Base-by-base conservation (phyloP, 106 monocot species). In the Hemerocallis citrina region DNA sequence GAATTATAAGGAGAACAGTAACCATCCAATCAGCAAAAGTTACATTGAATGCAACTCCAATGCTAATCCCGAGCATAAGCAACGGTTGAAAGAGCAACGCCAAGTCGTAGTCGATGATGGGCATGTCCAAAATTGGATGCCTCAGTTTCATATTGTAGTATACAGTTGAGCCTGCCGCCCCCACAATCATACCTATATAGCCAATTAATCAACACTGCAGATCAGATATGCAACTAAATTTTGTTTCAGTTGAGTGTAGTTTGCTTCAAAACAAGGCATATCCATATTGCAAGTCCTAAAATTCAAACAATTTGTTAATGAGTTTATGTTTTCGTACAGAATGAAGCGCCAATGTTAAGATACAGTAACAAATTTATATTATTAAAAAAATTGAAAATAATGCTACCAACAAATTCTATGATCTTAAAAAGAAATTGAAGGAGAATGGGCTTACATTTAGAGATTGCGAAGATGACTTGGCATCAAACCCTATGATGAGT, bases 111-210 rank as follows among this genome's bases (percentile, higher is more conserved):
- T 83, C 82, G 50, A 83, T 83, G 57, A 83, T 77, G 7, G 82
- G 82, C 70, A 83, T 70, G 15, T 77, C 77, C 1, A 83, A 57
- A 39, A 74, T 78, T 6, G 82, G 82, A 59, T 83, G 82, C 61
- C 78, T 74, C 41, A 83, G 70, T 54, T 83, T 83, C 7, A 83
- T 77, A 35, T 83, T 83, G 61, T 74, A 83, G 58, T 78, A 83
- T n/a, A 83, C 82, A 4, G 82, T 78, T 20, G 82, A 83, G 21
- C 74, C 78, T 35, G 82, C 82, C 17, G 74, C 82, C 7, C 82
- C 82, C 78, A 74, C 78, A 55, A 83, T 83, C 82, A 83, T 83
- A 68, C 73, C 82, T 83, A 30, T n/a, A n/a, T n/a, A n/a, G n/a
- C n/a, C n/a, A n/a, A n/a, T n/a, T n/a, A n/a, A n/a, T n/a, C n/a